phyloP scores from a whole-genome alignment of 257 asterid species.

The Solanum arcanum region DNA sequence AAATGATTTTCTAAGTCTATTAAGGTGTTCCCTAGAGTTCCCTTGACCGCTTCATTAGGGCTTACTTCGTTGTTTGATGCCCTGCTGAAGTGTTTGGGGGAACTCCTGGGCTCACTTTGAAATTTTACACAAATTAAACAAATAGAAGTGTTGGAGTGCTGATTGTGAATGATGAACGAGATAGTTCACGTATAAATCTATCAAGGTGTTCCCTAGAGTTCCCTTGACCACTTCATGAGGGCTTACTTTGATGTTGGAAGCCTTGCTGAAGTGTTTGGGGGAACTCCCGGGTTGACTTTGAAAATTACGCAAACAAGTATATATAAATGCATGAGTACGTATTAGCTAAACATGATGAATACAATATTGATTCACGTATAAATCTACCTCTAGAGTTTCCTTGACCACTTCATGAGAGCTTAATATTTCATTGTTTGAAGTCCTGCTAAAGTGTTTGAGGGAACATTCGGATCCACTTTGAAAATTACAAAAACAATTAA shows the following conservation, averaged over 20 bases:
- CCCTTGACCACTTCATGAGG: neutral
- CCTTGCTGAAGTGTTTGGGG: neutral
- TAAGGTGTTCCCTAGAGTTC: neutral
- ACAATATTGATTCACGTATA: too few relatives aligned
- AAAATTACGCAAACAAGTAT: neutral
- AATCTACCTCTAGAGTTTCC: too few relatives aligned
- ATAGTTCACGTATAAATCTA: neutral
- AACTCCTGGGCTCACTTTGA: neutral
- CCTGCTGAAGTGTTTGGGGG: neutral
- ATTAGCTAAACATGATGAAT: neutral
- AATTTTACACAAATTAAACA: neutral
- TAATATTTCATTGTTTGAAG: too few relatives aligned
- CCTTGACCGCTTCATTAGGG: neutral
- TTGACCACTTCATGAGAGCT: too few relatives aligned
- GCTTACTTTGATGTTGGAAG: neutral
- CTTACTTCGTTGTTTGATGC: too few relatives aligned
- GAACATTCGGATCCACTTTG: too few relatives aligned
- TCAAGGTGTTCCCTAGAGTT: neutral
- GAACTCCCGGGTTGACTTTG: neutral
- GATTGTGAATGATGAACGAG: rapidly evolving
- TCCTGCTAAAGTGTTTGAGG: too few relatives aligned
- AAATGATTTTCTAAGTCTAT: neutral
- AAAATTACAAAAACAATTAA: too few relatives aligned
- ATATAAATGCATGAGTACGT: neutral
- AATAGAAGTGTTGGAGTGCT: neutral